These are phyloP conservation scores for Neocucurbitaria cava DNA, from an alignment of 2,329 filamentous ascomycete species.

Conservation along the genomic window DNA sequence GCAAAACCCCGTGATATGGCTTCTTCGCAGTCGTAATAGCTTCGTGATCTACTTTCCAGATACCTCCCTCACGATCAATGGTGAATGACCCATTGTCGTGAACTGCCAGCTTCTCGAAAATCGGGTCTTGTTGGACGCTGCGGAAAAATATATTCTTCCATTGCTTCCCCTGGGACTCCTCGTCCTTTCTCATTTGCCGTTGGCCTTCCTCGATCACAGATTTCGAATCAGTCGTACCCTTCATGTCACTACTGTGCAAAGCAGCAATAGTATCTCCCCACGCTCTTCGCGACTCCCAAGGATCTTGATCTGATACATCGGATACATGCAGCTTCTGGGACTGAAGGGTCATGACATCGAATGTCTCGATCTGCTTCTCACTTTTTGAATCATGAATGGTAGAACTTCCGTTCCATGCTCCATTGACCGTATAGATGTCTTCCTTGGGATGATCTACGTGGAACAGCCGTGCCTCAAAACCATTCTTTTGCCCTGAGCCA, in stretches of 20 bases:
- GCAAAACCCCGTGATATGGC: slow-evolving; percentile 39
- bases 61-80: slow-evolving; percentile 32
- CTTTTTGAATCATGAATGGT: slow-evolving; percentile 44
- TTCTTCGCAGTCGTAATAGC: slow-evolving; percentile 27
- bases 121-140: slow-evolving; percentile 32
- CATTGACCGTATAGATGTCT: slow-evolving; percentile 49
- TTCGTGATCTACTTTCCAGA: slow-evolving; percentile 43
- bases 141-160: slow-evolving; percentile 54
- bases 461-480: slow-evolving; percentile 49
- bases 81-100: slow-evolving; percentile 28
- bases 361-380: slow-evolving; percentile 47
- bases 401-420: slow-evolving; percentile 52
- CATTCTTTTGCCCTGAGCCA: slow-evolving; percentile 51
- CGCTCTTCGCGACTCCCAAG: slow-evolving; percentile 55
- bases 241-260: slow-evolving; percentile 53
- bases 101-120: slow-evolving; percentile 33
- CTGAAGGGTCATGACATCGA: slow-evolving; percentile 35
- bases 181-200: slow-evolving; percentile 50
- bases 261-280: slow-evolving; percentile 52
- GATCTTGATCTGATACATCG: slow-evolving; percentile 50
- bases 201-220: slow-evolving; percentile 48
- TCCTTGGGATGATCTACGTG: slow-evolving; percentile 42
- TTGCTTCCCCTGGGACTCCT: slow-evolving; percentile 42
- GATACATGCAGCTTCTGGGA: slow-evolving; percentile 30
- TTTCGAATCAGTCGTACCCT: slow-evolving; percentile 40